A percentile compares a stretch with the other conserved stretches of the same genome.
These are phyloP conservation scores for Blastobotrys peoriensis DNA, from an alignment of 805 yeast species.

Conservation along the genomic window DNA sequence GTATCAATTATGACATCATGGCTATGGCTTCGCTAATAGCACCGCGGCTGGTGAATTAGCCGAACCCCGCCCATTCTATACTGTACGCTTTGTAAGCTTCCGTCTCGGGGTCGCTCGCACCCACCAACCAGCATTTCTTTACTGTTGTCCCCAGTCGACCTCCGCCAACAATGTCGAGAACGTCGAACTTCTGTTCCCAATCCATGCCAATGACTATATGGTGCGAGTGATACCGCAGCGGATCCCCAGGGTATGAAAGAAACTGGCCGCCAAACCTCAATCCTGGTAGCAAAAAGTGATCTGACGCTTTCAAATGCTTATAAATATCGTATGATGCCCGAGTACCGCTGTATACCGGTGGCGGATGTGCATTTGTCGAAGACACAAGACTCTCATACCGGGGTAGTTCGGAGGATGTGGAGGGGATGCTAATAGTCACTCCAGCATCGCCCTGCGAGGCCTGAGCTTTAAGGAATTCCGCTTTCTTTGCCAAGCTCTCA, in stretches of 20 bases:
- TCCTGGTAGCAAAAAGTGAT: conserved; percentile 71
- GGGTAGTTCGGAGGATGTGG: conserved; percentile 12
- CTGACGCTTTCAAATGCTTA: conserved; percentile 36
- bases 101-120: conserved; percentile 26
- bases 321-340: conserved; percentile 33
- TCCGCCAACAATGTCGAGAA: conserved; percentile 64
- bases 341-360: conserved; percentile 1
- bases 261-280: conserved; percentile 85
- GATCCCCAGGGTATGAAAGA: conserved; percentile 93
- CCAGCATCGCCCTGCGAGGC: conserved; percentile 12
- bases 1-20: no score
- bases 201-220: conserved; percentile 52
- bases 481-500: conserved; percentile 10
- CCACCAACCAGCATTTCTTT: conserved; percentile 70
- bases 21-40: no score
- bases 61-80: conserved; percentile 96
- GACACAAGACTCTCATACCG: conserved; percentile 3
- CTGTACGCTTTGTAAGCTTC: conserved; percentile 47
- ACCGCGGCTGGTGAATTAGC: no score
- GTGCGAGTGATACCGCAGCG: conserved; percentile 85
- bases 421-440: conserved; percentile 7
- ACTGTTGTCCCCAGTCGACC: conserved; percentile 92
- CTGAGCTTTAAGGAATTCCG: conserved; percentile 7
- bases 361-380: not conserved
- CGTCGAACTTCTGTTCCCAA: conserved; percentile 47